A percentile compares a stretch with the other conserved stretches of the same genome.
Conservation (phyloP, 768 basidiomycete species). For the Macrolepiota dolichaula region DNA sequence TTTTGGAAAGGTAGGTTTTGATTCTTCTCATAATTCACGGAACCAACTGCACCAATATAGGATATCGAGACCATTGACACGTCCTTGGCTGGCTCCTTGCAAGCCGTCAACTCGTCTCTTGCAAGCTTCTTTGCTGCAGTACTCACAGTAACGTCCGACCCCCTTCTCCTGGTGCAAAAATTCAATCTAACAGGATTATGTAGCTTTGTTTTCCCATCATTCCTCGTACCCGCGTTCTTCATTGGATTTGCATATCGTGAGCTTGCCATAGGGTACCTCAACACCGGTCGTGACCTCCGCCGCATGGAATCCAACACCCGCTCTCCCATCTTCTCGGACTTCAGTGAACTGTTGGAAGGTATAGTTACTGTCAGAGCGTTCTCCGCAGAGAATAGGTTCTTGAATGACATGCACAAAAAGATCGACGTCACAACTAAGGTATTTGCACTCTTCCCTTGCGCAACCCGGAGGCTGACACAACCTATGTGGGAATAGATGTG, state of each 20-base stretch:
- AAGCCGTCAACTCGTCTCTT: conserved; percentile 74
- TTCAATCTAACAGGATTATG: too few relatives aligned
- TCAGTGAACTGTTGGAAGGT: conserved; percentile 79
- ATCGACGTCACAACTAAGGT: conserved; percentile 80
- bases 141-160: conserved; percentile 61
- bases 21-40: conserved; percentile 7
- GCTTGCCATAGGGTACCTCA: conserved; percentile 69
- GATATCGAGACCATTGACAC: conserved; percentile 88
- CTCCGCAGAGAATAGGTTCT: conserved; percentile 74
- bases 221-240: conserved; percentile 72
- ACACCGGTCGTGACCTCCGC: conserved; percentile 79
- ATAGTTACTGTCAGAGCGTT: conserved; percentile 94
- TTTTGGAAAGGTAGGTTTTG: conserved; percentile 58
- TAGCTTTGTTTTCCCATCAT: conserved; percentile 36
- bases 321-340: conserved; percentile 82
- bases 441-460: not conserved
- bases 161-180: not conserved
- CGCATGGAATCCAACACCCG: conserved; percentile 89
- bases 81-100: conserved; percentile 62
- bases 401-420: conserved; percentile 69
- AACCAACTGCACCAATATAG: conserved; percentile 19
- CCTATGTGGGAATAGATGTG: conserved; percentile 52
- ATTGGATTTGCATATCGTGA: conserved; percentile 74
- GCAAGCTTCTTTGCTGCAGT: conserved; percentile 77
- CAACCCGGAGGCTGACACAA: not conserved